Base-by-base conservation (phyloP, 306 rosid genomes). In the Pterocarpus macrocarpus region DNA sequence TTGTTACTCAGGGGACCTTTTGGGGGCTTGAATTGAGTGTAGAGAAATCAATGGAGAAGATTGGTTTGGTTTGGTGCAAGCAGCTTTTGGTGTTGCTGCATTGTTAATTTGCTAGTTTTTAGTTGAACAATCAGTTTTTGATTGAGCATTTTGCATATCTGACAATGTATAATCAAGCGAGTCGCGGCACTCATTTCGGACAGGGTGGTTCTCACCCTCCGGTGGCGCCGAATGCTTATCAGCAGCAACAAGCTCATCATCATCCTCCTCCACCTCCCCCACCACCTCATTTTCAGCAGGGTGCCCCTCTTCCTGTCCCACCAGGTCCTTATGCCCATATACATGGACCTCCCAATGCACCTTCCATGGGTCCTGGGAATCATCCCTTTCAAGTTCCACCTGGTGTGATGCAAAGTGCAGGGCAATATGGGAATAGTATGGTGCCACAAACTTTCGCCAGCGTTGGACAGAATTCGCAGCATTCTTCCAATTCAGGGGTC, bases 161-260 rank as follows among this genome's bases (percentile, higher is more conserved):
- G 7, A 16, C 73, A 57, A 92, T 92, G 97, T 86, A 91, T 85
- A 91, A 90, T 84, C 95, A 90, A 82, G 80, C 78, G 77, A 92
- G 88, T 86, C 81, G 83, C 8, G 86, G 88, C 53, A 28, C 82
- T 82, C 85, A 79, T 81, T 82, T 83, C 2, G 87, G 86, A 69
- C 87, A 84, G 63, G 80, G 87, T 86, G 61, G 61, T 6, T 76
- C 94, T 72, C 84, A 41, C 36, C 85, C 81, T 28, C 90, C 90
- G 7, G 17, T 80, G 69, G 81, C 66, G 0, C 76, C 76, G 0
- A 47, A 85, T 44, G 62, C 84, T 35, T 85, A 90, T 77, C 94
- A 85, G 59, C 78, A 55, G 64, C 78, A 55, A 16, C 61, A 55
- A n/a, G 10, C 61, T 55, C 61, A 16, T 15, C 22, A 4, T 55